phyloP scores from a whole-genome alignment of 768 basidiomycete genomes.

The Cyathus striatus region DNA sequence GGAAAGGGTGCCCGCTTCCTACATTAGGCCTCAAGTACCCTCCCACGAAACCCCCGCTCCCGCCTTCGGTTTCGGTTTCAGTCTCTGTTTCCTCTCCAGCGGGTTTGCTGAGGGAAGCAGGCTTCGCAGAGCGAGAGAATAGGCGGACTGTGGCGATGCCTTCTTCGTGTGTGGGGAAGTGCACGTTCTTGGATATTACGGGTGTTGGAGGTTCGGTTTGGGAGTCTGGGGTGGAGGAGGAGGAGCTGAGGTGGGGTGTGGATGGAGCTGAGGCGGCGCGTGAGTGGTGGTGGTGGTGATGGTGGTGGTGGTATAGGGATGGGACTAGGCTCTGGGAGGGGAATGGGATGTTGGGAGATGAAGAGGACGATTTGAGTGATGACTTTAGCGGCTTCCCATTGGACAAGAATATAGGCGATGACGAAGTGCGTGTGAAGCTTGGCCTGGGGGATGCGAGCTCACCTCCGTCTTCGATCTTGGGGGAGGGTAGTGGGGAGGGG shows the following conservation, averaged over 20 bases:
- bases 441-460: constrained; percentile 18
- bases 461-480: constrained; percentile 26
- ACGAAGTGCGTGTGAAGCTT: constrained; percentile 28
- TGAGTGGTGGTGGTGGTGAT: constrained; percentile 14
- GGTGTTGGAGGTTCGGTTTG: constrained; percentile 9
- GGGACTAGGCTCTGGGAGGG: constrained; percentile 22
- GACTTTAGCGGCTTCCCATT: constrained; percentile 88
- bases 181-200: constrained; percentile 73
- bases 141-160: constrained; percentile 59
- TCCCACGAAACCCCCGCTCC: constrained; percentile 7
- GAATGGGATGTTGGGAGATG: constrained; percentile 41
- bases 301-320: constrained; percentile 8
- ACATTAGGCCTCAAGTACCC: constrained; percentile 1
- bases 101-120: constrained; percentile 35
- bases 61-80: constrained; percentile 27
- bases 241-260: constrained; percentile 30
- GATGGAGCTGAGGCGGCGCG: constrained; percentile 54
- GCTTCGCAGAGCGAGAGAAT: constrained; percentile 66
- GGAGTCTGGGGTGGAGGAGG: constrained; percentile 5
- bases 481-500: constrained; percentile 10
- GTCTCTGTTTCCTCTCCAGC: constrained; percentile 40
- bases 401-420: constrained; percentile 44
- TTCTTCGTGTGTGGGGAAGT: constrained; percentile 70
- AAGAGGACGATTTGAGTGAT: constrained; percentile 66
- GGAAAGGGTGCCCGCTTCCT: constrained; percentile 16